Evolutionary conservation across 192 early-diverging fungal genomes (phyloP), one percentile per base, ranked within the genome.

Genomic region (Coemansia sp.): DNA sequence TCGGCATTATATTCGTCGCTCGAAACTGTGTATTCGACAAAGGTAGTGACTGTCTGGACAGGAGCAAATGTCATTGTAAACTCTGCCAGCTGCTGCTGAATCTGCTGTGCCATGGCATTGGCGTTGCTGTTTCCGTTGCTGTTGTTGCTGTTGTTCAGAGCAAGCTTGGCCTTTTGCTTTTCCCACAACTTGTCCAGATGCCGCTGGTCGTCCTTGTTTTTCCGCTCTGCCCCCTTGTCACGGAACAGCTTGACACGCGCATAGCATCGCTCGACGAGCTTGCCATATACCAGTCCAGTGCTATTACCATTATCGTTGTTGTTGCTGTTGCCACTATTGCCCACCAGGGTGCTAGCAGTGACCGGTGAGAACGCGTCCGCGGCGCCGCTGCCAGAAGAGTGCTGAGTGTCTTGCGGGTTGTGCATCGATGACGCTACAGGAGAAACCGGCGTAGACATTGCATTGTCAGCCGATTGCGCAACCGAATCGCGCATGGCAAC

Each of bases 221-320:
- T 90, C 30, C 90, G 85, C 64, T 92, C 89, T 0, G 89, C 90
- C 2, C 90, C 90, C 83, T 92, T 92, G 60, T 92, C 90, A 20
- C 89, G 77, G 66, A 90, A 92, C 48, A 90, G 71, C 76, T 90
- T 89, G 56, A 89, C 82, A 48, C 87, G 80, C 16, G 85, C 84
- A 61, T 80, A 90, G 16, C 85, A 77, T 33, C 77, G 77, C 69
- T 92, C 89, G 33, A 80, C 65, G 30, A 74, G 38, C 40, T 68
- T 58, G 56, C 72, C 77, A 18, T 48, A 33, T 2, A 45, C 50
- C n/a, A 79, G 58, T 33, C 56, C 32, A 8, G 49, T 30, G 45
- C 60, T 30, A 6, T 17, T 49, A 42, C 4, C 49, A 59, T 45
- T 49, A 14, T 32, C 2, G 25, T 54, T 20, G 25, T 34, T 11